Percentiles rank a stretch among this genome's conserved stretches.
These are phyloP conservation scores for Pseudocercospora ulei DNA, from an alignment of 2,329 filamentous ascomycete species.

Conservation along the genomic window DNA sequence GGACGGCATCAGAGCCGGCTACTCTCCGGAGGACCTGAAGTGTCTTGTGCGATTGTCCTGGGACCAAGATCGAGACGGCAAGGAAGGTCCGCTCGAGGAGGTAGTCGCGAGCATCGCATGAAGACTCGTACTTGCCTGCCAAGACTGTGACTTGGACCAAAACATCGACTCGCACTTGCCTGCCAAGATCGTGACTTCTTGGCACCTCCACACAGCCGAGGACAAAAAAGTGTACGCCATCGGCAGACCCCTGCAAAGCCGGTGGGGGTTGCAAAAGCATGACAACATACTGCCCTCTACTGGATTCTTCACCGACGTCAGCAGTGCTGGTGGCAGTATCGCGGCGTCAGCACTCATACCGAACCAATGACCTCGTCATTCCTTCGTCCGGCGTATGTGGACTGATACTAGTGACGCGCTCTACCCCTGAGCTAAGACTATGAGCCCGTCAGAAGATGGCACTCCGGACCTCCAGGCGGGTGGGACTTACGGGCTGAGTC, in stretches of 20 bases:
- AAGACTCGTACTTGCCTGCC: too few species aligned
- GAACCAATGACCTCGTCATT: slow-evolving; percentile 7
- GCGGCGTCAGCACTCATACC: too few species aligned
- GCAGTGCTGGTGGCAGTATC: too few species aligned
- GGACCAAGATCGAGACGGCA: slow-evolving; percentile 24
- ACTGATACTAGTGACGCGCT: slow-evolving; percentile 8
- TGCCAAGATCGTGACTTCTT: not conserved
- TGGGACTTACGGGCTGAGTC: too few species aligned
- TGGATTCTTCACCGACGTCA: too few species aligned
- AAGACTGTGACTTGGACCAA: too few species aligned
- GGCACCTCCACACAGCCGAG: not conserved
- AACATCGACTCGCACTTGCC: not conserved
- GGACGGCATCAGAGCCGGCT: slow-evolving; percentile 27
- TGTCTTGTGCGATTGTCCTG: slow-evolving; percentile 36
- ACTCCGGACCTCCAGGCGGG: too few species aligned
- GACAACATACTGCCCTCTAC: not conserved
- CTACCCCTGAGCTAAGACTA: too few species aligned
- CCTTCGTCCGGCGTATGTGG: not conserved
- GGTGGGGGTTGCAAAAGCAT: not conserved
- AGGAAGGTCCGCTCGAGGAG: slow-evolving; percentile 19
- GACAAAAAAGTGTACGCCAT: not conserved
- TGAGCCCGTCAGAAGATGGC: too few species aligned
- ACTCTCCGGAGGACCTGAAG: slow-evolving; percentile 37
- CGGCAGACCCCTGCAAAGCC: not conserved
- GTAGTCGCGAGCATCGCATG: slow-evolving; percentile 21